Evolutionary conservation across 2,329 filamentous ascomycete species (phyloP).

Genomic region (Curvularia sp.): DNA sequence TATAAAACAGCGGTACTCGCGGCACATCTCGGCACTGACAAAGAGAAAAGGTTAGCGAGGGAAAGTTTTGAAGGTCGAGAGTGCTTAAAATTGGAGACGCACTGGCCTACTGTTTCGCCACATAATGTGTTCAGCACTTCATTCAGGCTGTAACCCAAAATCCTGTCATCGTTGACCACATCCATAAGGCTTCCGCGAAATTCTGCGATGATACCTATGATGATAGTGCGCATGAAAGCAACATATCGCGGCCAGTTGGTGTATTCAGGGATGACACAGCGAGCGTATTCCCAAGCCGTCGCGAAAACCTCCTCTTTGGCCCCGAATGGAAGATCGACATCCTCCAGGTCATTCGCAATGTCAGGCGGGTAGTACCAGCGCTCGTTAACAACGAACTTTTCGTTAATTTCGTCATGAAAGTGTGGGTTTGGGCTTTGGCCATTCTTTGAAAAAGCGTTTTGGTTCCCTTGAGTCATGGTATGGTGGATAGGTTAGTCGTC

Average conservation of each 20-base stretch:
- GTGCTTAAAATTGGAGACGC: not conserved
- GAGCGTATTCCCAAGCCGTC: slow-evolving; percentile 31
- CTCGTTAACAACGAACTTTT: not conserved
- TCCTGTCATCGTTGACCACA: slow-evolving; percentile 3
- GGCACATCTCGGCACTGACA: slow-evolving; percentile 5
- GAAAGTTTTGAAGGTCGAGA: not conserved
- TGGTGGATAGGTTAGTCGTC: not conserved
- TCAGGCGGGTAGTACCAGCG: slow-evolving; percentile 13
- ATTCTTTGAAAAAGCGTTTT: not conserved
- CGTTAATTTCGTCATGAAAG: not conserved
- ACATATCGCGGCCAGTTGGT: slow-evolving; percentile 32
- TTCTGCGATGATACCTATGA: slow-evolving; percentile 9
- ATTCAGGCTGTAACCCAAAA: slow-evolving; percentile 8
- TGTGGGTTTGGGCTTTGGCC: not conserved
- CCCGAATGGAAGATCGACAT: slow-evolving; percentile 5
- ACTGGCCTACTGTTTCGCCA: slow-evolving; percentile 4
- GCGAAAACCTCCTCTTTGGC: slow-evolving; percentile 24
- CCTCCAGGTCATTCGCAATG: slow-evolving; percentile 10
- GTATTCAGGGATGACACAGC: slow-evolving; percentile 31
- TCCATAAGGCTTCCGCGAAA: slow-evolving; percentile 6
- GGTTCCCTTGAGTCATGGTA: not conserved
- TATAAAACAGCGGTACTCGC: slow-evolving; percentile 19
- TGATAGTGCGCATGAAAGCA: slow-evolving; percentile 28
- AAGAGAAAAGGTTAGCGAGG: not conserved
- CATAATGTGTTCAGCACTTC: slow-evolving; percentile 6